These are phyloP conservation scores for Delitschia confertaspora DNA, from an alignment of 495 filamentous ascomycete genomes.

Conservation along the genomic window DNA sequence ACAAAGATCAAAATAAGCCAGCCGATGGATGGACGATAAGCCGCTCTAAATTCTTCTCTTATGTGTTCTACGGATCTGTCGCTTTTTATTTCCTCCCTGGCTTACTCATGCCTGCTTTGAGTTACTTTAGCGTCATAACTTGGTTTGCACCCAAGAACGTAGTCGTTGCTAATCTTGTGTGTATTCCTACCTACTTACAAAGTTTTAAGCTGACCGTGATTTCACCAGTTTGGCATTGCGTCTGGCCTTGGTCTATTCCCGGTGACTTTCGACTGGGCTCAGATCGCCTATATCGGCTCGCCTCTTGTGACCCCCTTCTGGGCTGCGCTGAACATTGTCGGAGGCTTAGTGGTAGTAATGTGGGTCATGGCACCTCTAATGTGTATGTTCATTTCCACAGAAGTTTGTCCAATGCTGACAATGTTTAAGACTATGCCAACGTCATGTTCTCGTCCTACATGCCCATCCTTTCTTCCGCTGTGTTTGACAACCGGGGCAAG, in stretches of 20 bases:
- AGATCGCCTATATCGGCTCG: constrained; percentile 84
- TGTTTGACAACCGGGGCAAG: constrained; percentile 74
- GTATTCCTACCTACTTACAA: background rate
- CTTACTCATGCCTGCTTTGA: constrained; percentile 74
- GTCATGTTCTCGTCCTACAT: constrained; percentile 68
- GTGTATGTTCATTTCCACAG: constrained; percentile 38
- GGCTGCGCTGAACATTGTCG: constrained; percentile 83
- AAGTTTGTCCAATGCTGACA: constrained; percentile 20
- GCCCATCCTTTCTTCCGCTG: constrained; percentile 64
- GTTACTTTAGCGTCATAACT: constrained; percentile 82
- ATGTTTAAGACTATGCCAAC: constrained; percentile 54
- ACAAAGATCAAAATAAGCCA: constrained; percentile 68
- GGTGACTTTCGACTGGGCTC: constrained; percentile 88
- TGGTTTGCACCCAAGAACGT: constrained; percentile 80
- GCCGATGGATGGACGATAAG: constrained; percentile 81
- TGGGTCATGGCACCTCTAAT: constrained; percentile 77
- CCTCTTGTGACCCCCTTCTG: constrained; percentile 83
- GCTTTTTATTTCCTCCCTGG: constrained; percentile 81
- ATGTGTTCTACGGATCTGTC: constrained; percentile 28
- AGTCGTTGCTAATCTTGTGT: constrained; percentile 61
- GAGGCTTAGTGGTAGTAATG: constrained; percentile 77
- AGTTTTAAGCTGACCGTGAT: background rate
- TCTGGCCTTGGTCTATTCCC: constrained; percentile 80
- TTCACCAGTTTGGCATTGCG: constrained; percentile 58
- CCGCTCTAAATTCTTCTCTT: constrained; percentile 73